Base-by-base conservation (phyloP, 1,139 yeast species). In the Zygoascus hellenicus region DNA sequence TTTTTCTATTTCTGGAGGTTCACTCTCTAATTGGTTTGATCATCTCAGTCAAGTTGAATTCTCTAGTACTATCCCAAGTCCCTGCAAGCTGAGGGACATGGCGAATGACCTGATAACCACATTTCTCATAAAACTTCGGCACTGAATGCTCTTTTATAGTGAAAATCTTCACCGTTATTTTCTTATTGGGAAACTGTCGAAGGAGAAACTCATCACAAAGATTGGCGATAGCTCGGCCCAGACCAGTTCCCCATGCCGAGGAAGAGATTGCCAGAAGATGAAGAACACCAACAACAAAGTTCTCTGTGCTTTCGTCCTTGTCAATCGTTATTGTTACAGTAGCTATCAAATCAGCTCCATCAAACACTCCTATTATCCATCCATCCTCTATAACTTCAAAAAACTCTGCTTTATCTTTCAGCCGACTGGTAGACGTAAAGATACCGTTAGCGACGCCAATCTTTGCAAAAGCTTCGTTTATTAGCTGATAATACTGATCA, bases 331-430 rank as follows among this genome's bases (percentile, higher is more conserved):
- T 37, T n/a, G 46, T 43, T n/a, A 43, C 16, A 30, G 46, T 43
- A 10, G 37, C 46, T 11, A 43, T 36, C 22, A 43, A 29, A 7
- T 26, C 34, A 14, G 36, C 41, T 3, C n/a, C 19, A 11, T 22
- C 16, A 31, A 17, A 37, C 14, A 43, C 15, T 4, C 46, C 46
- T 13, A 43, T 5, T 15, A 43, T 35, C 46, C 46, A 43, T 26
- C 46, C 46, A 30, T 43, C 46, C 11, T 22, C 31, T 5, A 43
- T 31, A 1, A 15, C 22, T 6, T 43, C 37, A n/a, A 43, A n/a
- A 2, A 43, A 6, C 3, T 43, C 46, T n/a, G 36, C 19, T 14
- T 36, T 37, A 11, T 17, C 9, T 7, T 30, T 11, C 3, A 43
- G 30, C 5, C 46, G n/a, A 3, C 14, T 17, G 10, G 30, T 9